A percentile compares a stretch with the other conserved stretches of the same genome.
Evolutionary conservation across 768 basidiomycete genomes (phyloP).

Genomic region (Tylopilus vinaceipallidus): DNA sequence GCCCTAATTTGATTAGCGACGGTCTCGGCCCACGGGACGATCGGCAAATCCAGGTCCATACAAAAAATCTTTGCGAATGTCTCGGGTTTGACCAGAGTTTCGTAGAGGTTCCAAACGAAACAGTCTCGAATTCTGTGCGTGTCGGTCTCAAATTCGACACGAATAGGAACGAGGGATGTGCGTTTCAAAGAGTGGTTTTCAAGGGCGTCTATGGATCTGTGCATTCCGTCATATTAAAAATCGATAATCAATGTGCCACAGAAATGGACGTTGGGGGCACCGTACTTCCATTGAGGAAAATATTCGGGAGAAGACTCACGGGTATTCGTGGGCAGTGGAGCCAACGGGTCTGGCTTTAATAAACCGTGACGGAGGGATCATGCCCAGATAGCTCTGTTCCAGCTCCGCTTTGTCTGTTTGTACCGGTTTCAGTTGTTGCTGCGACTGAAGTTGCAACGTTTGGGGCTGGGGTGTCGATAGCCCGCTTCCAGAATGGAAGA

Average conservation of each 20-base stretch:
- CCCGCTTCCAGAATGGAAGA: slow-evolving; percentile 54
- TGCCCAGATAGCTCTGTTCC: slow-evolving; percentile 88
- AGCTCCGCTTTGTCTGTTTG: slow-evolving; percentile 54
- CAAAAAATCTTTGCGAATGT: slow-evolving; percentile 86
- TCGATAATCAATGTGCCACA: slow-evolving; percentile 15
- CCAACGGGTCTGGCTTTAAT: slow-evolving; percentile 58
- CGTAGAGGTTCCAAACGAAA: slow-evolving; percentile 95
- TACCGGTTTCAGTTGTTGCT: slow-evolving; percentile 17
- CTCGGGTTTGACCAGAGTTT: slow-evolving; percentile 81
- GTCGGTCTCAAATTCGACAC: slow-evolving; percentile 92
- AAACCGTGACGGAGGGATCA: slow-evolving; percentile 77
- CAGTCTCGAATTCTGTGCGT: slow-evolving; percentile 90
- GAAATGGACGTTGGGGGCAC: slow-evolving; percentile 14
- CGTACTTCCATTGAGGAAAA: slow-evolving; percentile 6
- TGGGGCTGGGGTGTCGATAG: slow-evolving; percentile 34
- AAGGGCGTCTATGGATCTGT: slow-evolving; percentile 63
- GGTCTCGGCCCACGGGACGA: slow-evolving; percentile 64
- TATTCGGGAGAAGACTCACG: slow-evolving; percentile 51
- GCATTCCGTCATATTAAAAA: slow-evolving; percentile 16
- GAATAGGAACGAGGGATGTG: slow-evolving; percentile 79
- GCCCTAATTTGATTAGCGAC: slow-evolving; percentile 85
- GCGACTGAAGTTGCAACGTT: slow-evolving; percentile 15
- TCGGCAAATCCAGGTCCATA: slow-evolving; percentile 78
- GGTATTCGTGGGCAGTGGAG: slow-evolving; percentile 68
- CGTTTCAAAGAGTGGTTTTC: slow-evolving; percentile 56